Evolutionary conservation across 352 stramenopile genomes (phyloP).

Genomic region (Globisporangium perplexum): DNA sequence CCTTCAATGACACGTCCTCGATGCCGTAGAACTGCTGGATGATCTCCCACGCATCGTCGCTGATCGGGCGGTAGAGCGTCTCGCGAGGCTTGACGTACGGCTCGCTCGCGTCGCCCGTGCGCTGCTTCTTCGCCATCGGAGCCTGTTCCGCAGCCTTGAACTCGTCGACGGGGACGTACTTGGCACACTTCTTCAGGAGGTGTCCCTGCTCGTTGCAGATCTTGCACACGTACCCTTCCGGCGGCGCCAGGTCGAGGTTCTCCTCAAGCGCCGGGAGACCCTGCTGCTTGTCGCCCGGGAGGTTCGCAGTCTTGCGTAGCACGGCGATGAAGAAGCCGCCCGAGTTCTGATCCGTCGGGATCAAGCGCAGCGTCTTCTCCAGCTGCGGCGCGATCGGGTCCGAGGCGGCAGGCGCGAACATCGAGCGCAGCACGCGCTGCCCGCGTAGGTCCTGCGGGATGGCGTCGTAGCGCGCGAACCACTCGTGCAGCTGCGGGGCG

Average conservation of each 20-base stretch:
- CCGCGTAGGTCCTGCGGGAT: conserved; percentile 59
- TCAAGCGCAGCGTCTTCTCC: conserved; percentile 90
- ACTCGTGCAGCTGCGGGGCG: conserved; percentile 51
- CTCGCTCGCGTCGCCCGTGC: conserved; percentile 19
- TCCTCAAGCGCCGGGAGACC: conserved; percentile 41
- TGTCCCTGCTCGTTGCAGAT: conserved; percentile 57
- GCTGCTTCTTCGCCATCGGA: conserved; percentile 50
- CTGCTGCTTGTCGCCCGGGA: conserved; percentile 50
- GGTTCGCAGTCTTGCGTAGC: conserved; percentile 77
- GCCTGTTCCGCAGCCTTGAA: conserved; percentile 20
- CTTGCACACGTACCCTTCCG: conserved; percentile 73
- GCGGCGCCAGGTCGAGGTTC: conserved; percentile 34
- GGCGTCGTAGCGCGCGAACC: conserved; percentile 61
- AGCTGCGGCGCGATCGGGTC: conserved; percentile 38
- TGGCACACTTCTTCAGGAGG: conserved; percentile 67
- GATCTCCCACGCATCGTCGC: conserved; percentile 52
- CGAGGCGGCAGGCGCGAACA: conserved; percentile 72
- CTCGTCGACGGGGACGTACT: conserved; percentile 49
- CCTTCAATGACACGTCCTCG: conserved; percentile 38
- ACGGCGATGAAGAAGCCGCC: conserved; percentile 99
- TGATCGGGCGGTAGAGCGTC: conserved; percentile 62
- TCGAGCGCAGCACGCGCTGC: conserved; percentile 60
- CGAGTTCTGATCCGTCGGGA: conserved; percentile 97
- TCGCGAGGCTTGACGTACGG: conserved; percentile 42
- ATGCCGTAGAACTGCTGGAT: conserved; percentile 68